Percentiles rank a stretch among this genome's conserved stretches.
phyloP scores from a whole-genome alignment of 441 rosid genomes.

The Populus trichocarpa region DNA sequence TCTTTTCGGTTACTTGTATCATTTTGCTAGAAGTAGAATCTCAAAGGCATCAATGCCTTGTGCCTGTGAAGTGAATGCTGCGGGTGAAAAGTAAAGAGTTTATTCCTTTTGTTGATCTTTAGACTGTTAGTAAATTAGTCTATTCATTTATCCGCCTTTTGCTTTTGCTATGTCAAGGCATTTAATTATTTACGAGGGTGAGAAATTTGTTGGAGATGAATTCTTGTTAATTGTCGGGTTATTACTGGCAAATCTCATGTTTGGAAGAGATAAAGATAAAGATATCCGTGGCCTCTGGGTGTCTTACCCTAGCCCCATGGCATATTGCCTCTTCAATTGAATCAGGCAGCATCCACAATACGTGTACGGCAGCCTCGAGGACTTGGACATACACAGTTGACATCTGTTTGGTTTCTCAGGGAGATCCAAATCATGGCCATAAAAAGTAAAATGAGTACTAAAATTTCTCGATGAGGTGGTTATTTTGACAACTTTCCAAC shows the following conservation, averaged over 20 bases:
- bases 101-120: background rate
- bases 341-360: background rate
- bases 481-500: background rate
- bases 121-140: background rate
- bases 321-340: background rate
- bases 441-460: background rate
- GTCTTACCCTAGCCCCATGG: background rate
- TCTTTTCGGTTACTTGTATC: slow-evolving; percentile 5
- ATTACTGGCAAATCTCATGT: background rate
- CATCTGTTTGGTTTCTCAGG: slow-evolving; percentile 10
- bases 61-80: slow-evolving; percentile 1
- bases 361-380: background rate
- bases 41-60: slow-evolving; percentile 8
- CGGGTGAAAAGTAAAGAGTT: background rate
- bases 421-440: background rate
- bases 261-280: background rate
- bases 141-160: background rate
- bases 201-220: background rate
- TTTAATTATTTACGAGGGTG: background rate
- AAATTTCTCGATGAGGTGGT: background rate
- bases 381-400: background rate
- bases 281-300: background rate
- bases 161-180: background rate
- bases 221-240: background rate
- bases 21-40: slow-evolving; percentile 8